These are phyloP conservation scores for Arbutus unedo DNA, from an alignment of 148 eudicot species.

Conservation along the genomic window DNA sequence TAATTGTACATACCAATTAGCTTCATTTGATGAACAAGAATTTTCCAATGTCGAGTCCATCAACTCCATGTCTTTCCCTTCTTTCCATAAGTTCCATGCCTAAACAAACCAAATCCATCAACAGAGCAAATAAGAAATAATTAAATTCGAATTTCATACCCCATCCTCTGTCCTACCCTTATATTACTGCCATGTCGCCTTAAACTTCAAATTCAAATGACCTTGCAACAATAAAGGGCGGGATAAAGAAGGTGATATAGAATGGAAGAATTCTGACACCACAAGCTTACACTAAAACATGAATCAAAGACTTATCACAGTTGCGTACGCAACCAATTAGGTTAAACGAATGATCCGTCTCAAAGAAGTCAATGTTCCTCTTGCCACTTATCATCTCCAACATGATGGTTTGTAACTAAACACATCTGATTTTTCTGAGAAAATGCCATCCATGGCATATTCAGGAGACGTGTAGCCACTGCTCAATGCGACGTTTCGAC, in stretches of 20 bases:
- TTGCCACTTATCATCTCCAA: conserved; percentile 1
- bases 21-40: background rate
- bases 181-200: too few relatives aligned
- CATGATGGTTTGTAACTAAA: background rate
- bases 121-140: background rate
- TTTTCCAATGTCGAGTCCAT: background rate
- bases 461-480: background rate
- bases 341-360: background rate
- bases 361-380: conserved; percentile 1
- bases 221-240: too few relatives aligned
- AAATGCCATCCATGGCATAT: background rate
- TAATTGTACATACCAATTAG: background rate
- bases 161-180: too few relatives aligned
- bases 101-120: background rate
- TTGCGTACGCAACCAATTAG: background rate
- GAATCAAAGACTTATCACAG: background rate
- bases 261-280: background rate
- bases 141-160: too few relatives aligned
- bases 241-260: too few relatives aligned
- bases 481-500: background rate
- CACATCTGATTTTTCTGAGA: conserved; percentile 2
- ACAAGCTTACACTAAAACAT: background rate
- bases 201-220: too few relatives aligned
- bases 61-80: background rate
- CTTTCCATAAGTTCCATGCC: background rate